phyloP scores from a whole-genome alignment of 441 rosid species.

The Populus tomentosa region DNA sequence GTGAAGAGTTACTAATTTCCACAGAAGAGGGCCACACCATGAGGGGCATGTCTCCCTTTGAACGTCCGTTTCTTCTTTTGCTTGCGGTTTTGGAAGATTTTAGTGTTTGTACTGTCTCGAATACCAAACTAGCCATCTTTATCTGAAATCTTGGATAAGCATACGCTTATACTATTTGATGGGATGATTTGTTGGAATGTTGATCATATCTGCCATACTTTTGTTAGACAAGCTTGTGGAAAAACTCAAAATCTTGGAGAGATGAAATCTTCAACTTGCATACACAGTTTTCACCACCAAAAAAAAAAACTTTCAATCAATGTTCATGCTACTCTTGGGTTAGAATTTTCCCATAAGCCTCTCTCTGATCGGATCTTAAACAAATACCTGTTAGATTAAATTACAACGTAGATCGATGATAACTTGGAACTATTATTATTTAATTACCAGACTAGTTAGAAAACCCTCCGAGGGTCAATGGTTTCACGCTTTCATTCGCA shows the following conservation, averaged over 20 bases:
- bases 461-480: slow-evolving; percentile 9
- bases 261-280: slow-evolving; percentile 23
- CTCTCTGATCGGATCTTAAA: too few species aligned
- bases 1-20: slow-evolving; percentile 5
- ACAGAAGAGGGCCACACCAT: slow-evolving; percentile 18
- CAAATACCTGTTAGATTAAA: too few species aligned
- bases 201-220: background rate
- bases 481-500: slow-evolving; percentile 2
- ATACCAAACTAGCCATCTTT: background rate
- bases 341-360: too few species aligned
- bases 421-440: background rate
- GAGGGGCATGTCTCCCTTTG: slow-evolving; percentile 22
- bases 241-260: slow-evolving; percentile 27
- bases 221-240: slow-evolving; percentile 30
- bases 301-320: too few species aligned
- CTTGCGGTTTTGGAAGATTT: slow-evolving; percentile 11
- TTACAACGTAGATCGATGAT: background rate
- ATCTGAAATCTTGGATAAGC: background rate
- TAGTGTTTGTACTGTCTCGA: slow-evolving; percentile 26
- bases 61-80: slow-evolving; percentile 20
- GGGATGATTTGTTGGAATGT: slow-evolving; percentile 9
- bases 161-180: background rate
- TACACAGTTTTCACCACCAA: background rate
- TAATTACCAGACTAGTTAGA: background rate
- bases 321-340: too few species aligned